Evolutionary conservation across 768 basidiomycete species (phyloP), one percentile per base, ranked within the genome.

Genomic region (Lentinula lateritia): DNA sequence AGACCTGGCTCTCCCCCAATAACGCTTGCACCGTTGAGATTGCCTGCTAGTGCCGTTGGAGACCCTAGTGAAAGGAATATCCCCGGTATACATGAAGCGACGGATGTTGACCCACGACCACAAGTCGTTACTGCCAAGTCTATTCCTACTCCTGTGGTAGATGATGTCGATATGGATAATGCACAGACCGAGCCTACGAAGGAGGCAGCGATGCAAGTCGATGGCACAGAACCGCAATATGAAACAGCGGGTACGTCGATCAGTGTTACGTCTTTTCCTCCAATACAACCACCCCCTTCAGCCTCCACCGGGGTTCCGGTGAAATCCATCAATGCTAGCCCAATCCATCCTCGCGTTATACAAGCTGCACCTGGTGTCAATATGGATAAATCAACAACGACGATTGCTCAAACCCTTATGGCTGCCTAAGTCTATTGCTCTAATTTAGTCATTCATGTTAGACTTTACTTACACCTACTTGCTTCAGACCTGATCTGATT

Each of bases 1-100:
- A 76, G 90, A 43, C 78, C 86, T n/a, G 76, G 76, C 23, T 85
- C 83, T 7, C 90, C 90, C 32, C 90, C 89, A 1, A 91, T 92
- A 62, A 84, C 77, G 57, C 73, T 92, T 4, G 81, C 90, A 35
- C 90, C 90, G 50, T 72, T 92, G 57, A 87, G 87, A 66, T 72
- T 82, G 18, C 67, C 65, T 8, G 63, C 62, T 20, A 55, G 12
- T 38, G 23, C 18, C 5, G 36, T 39, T 16, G 53, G 53, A 20
- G 53, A 38, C 12, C 35, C 38, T 7, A 39, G 53, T 23, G 55
- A 56, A 9, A 41, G 55, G 55, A 56, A 56, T 7, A 56, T 56
- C 13, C 55, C 55, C 8, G 55, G 55, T n/a, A 56, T 56, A 52
- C 50, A 18, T 35, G 32, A 52, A 18, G 50, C 50, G 5, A 52